Percentiles rank a stretch among this genome's conserved stretches.
Evolutionary conservation across 805 yeast genomes (phyloP).

Genomic region (Myxozyma vanderwaltii): DNA sequence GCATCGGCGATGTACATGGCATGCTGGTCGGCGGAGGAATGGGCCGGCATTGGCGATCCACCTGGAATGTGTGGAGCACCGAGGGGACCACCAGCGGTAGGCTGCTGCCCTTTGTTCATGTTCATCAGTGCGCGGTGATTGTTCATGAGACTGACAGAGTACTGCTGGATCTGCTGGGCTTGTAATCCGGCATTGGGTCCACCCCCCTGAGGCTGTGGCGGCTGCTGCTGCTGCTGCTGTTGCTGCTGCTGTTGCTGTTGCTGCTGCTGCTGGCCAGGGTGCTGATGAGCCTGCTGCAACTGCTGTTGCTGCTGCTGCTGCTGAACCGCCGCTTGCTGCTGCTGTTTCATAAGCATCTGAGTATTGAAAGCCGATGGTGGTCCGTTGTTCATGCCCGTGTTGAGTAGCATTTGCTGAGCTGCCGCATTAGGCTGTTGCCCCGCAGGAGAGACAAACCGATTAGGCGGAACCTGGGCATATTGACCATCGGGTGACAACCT

Average conservation of each 20-base stretch:
- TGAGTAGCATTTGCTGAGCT: constrained; percentile 35
- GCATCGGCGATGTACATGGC: constrained; percentile 30
- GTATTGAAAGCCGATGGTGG: constrained; percentile 27
- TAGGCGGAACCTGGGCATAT: constrained; percentile 30
- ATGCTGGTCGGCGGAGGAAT: constrained; percentile 25
- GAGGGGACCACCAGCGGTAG: constrained; percentile 10
- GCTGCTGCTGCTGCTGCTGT: constrained; percentile 41
- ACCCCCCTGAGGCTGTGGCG: constrained; percentile 33
- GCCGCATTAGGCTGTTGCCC: constrained; percentile 20
- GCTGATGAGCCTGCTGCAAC: constrained; percentile 36
- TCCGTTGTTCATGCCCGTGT: constrained; percentile 32
- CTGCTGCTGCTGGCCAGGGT: constrained; percentile 37
- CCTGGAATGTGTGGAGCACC: constrained; percentile 21
- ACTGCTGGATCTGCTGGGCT: constrained; percentile 34
- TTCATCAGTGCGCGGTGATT: constrained; percentile 27
- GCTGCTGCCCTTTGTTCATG: constrained; percentile 21
- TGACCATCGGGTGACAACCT: constrained; percentile 43
- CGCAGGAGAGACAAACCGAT: constrained; percentile 13
- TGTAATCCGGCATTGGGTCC: constrained; percentile 21
- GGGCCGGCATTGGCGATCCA: constrained; percentile 26
- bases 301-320: constrained; percentile 33
- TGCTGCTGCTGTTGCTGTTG: constrained; percentile 36
- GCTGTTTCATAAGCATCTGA: constrained; percentile 39
- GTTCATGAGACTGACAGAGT: constrained; percentile 22
- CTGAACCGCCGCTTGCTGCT: constrained; percentile 32